A percentile compares a stretch with the other conserved stretches of the same genome.
Evolutionary conservation across 2,329 filamentous ascomycete genomes (phyloP).

Genomic region (Chrysoporthe cubensis): DNA sequence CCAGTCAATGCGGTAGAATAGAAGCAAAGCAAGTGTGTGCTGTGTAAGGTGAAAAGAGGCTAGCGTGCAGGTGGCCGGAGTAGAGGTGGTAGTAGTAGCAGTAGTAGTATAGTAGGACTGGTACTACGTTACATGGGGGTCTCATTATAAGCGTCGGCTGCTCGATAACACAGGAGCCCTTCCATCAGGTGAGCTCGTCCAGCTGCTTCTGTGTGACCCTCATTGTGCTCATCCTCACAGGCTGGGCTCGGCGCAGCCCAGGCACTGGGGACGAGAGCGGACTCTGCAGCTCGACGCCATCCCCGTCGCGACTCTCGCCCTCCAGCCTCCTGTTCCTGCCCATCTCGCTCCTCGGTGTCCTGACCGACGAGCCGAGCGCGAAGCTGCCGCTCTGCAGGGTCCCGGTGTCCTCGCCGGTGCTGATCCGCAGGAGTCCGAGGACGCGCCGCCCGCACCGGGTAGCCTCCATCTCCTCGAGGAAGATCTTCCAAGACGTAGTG

Average conservation of each 20-base stretch:
- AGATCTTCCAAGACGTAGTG: conserved; percentile 58
- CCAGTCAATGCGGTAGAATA: too few relatives aligned
- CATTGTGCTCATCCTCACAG: conserved; percentile 21
- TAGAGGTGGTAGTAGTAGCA: too few relatives aligned
- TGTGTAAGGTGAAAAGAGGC: too few relatives aligned
- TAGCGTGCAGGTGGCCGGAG: too few relatives aligned
- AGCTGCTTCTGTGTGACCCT: conserved; percentile 20
- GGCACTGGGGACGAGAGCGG: conserved; percentile 8
- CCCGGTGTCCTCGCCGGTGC: background rate
- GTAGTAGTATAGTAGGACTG: too few relatives aligned
- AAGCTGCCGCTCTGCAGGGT: conserved; percentile 22
- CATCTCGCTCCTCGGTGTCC: conserved; percentile 26
- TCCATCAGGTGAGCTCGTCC: conserved; percentile 17
- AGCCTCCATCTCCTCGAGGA: conserved; percentile 33
- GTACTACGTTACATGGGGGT: too few relatives aligned
- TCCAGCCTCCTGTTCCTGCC: conserved; percentile 24
- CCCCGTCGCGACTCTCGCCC: conserved; percentile 13
- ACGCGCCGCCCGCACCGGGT: conserved; percentile 9
- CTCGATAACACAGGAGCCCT: background rate
- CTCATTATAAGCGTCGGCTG: too few relatives aligned
- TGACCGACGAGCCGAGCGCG: conserved; percentile 16
- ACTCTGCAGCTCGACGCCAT: conserved; percentile 23
- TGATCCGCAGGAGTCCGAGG: conserved; percentile 10
- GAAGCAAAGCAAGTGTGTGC: too few relatives aligned
- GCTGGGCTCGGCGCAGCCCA: conserved; percentile 4